Conservation (phyloP, 2,329 filamentous ascomycete species). For the Alternaria metachromatica region DNA sequence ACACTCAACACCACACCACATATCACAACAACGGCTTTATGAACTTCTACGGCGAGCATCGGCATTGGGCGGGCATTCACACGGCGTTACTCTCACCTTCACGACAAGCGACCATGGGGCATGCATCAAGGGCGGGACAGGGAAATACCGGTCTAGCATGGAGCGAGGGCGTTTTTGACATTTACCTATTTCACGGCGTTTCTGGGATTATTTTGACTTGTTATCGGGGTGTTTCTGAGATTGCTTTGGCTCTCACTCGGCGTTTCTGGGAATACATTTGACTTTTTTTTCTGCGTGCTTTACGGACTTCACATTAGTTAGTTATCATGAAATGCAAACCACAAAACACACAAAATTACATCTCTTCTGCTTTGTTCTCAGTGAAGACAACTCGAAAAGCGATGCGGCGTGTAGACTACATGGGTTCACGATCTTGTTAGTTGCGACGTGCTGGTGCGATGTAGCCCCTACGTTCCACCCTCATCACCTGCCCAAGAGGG, state of each 20-base stretch:
- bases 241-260: background rate
- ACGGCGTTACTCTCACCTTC: background rate
- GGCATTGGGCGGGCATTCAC: background rate
- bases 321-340: background rate
- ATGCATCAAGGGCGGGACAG: background rate
- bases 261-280: background rate
- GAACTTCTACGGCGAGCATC: conserved; percentile 83
- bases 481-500: background rate
- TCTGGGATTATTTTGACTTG: background rate
- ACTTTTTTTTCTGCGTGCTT: background rate
- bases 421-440: background rate
- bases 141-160: background rate
- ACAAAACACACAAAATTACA: background rate
- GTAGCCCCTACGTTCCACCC: background rate
- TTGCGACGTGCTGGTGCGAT: background rate
- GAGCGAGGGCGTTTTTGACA: background rate
- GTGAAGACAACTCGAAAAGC: background rate
- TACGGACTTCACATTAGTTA: background rate
- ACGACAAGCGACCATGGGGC: background rate
- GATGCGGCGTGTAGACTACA: background rate
- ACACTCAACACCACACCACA: conserved; percentile 4
- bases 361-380: background rate
- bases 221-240: background rate
- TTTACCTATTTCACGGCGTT: background rate
- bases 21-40: conserved; percentile 75